Conservation (phyloP, 2,329 filamentous ascomycete species). For the Coleophoma cylindrospora region DNA sequence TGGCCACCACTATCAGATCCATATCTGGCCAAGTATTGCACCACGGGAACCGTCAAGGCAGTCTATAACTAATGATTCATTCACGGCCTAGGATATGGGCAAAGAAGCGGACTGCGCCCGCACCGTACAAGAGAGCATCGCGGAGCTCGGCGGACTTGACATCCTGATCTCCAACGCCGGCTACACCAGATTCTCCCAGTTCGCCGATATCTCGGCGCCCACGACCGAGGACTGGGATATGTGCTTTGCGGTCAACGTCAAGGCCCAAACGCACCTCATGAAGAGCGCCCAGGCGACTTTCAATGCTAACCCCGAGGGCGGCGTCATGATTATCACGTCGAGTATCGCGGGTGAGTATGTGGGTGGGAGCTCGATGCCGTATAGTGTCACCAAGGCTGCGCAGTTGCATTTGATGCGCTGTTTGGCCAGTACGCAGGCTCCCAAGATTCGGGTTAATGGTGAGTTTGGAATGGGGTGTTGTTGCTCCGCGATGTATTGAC, state of each 20-base stretch:
- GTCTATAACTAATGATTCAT: too few species aligned
- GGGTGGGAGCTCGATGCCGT: slow-evolving; percentile 12
- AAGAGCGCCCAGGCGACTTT: slow-evolving; percentile 54
- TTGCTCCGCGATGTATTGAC: too few species aligned
- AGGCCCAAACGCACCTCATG: slow-evolving; percentile 46
- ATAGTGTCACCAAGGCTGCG: slow-evolving; percentile 36
- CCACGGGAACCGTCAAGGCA: too few species aligned
- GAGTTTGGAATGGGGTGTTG: not conserved
- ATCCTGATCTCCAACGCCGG: slow-evolving; percentile 59
- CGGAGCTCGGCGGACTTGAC: slow-evolving; percentile 56
- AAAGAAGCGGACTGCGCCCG: slow-evolving; percentile 45
- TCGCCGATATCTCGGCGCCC: slow-evolving; percentile 16
- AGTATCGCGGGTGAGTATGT: slow-evolving; percentile 46
- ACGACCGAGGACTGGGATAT: slow-evolving; percentile 18
- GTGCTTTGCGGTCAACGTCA: slow-evolving; percentile 60
- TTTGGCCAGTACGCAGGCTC: slow-evolving; percentile 55
- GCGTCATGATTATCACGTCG: slow-evolving; percentile 57
- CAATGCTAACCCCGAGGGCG: slow-evolving; percentile 56
- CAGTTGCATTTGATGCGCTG: slow-evolving; percentile 62
- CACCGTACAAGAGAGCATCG: slow-evolving; percentile 47
- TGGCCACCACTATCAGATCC: too few species aligned
- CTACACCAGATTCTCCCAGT: slow-evolving; percentile 23
- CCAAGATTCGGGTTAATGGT: slow-evolving; percentile 55
- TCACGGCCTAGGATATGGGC: slow-evolving; percentile 45
- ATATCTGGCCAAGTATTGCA: too few species aligned